Base-by-base conservation (phyloP, 2,329 filamentous ascomycete species). In the Apiospora arundinis region DNA sequence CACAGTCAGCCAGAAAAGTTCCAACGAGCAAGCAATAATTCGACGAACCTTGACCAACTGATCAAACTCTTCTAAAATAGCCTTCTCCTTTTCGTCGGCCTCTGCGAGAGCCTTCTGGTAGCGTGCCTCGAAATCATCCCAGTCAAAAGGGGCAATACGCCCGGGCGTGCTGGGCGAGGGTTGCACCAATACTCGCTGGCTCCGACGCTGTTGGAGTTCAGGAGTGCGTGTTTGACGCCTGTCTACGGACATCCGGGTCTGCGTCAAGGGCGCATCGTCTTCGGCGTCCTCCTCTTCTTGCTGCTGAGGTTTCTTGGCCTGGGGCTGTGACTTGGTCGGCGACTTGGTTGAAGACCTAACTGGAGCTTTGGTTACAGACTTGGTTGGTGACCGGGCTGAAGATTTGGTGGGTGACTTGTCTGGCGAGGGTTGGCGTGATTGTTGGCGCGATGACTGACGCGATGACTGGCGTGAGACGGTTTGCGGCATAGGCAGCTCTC, bases 91-190 rank as follows among this genome's bases (percentile, higher is more conserved):
- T 2, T 85, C 83, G 69, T 91, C 87, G 45, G 92, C 88, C 52
- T 91, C 85, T 18, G 85, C 82, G 76, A 97, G 88, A 23, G 90
- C 90, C 69, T 88, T 83, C 72, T 91, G 86, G 76, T 95, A 97
- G 56, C 90, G 89, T 1, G 84, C 78, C 80, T 95, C 87, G 44
- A 97, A 91, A n/a, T 92, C 88, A 2, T 91, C 85, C 95, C 95
- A 97, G 81, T 95, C 90, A 77, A 93, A 94, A 77, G 82, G 70
- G 65, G 83, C 81, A 72, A 93, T 82, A 69, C 83, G 81, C 23
- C 86, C 86, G 0, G 87, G 86, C 1, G 88, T 87, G 76, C 83
- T 83, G n/a, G 86, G 85, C 14, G 85, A 82, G 66, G 77, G 76
- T 32, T 79, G 77, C 49, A 76, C 74, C 69, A 78, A 80, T 69